A percentile compares a stretch with the other conserved stretches of the same genome.
phyloP scores from a whole-genome alignment of 176 grass and related monocot species.

The Neostapfia colusana region DNA sequence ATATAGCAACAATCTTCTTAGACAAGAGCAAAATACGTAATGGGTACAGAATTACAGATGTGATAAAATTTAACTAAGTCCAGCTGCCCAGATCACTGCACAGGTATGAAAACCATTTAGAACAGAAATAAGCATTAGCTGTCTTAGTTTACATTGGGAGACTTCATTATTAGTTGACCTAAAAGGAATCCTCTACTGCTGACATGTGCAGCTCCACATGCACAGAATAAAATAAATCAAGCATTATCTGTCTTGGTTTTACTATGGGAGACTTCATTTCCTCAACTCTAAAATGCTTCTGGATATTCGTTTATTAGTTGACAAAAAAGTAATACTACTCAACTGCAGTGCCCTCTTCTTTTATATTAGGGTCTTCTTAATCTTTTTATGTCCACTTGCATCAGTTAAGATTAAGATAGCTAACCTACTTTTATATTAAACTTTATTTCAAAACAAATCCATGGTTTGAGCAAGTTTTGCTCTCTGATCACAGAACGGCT shows the following conservation, averaged over 20 bases:
- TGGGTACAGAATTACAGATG: conserved; percentile 10
- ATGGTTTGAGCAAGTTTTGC: neutral
- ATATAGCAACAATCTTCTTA: neutral
- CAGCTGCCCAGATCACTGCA: neutral
- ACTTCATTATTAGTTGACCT: conserved; percentile 22
- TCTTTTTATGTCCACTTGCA: conserved; percentile 13
- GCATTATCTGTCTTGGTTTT: conserved; percentile 13
- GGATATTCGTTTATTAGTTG: conserved; percentile 20
- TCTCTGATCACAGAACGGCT: neutral
- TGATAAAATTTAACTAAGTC: conserved; percentile 12
- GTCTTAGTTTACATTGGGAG: neutral
- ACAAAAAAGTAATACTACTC: neutral
- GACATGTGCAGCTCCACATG: neutral
- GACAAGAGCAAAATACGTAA: neutral
- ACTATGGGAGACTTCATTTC: neutral
- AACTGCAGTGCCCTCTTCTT: neutral
- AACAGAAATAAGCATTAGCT: conserved; percentile 8
- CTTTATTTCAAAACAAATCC: neutral
- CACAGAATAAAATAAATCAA: conserved; percentile 1
- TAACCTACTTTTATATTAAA: neutral
- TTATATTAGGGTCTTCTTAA: neutral
- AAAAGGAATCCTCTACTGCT: neutral
- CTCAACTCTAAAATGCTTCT: neutral
- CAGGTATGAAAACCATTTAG: neutral
- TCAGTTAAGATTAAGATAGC: conserved; percentile 3